Percentiles rank a stretch among this genome's conserved stretches.
Conservation (phyloP, 1,284 basidiomycete genomes). For the Phylloboletellus chloephorus region DNA sequence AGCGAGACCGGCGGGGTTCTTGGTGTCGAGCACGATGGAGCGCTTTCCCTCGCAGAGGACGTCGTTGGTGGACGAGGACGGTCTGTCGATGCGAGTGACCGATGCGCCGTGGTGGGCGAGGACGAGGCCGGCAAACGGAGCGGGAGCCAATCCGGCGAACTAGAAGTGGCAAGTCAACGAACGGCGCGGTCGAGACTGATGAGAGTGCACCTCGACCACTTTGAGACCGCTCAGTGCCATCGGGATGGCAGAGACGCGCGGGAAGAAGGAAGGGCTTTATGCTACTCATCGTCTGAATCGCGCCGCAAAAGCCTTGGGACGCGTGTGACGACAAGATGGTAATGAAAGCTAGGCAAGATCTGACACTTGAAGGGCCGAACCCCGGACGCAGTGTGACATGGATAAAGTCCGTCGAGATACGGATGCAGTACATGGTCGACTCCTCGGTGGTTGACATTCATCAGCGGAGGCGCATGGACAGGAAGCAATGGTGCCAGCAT, state of each 20-base stretch:
- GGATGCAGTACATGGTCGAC: too few species aligned
- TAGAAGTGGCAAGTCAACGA: constrained; percentile 27
- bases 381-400: too few species aligned
- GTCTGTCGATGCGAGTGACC: constrained; percentile 72
- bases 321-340: too few species aligned
- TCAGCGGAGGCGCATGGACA: too few species aligned
- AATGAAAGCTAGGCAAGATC: too few species aligned
- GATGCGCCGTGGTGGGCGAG: constrained; percentile 79
- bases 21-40: constrained; percentile 65
- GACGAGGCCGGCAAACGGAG: constrained; percentile 74
- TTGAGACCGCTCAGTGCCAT: constrained; percentile 53
- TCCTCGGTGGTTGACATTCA: too few species aligned
- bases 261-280: background rate
- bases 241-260: background rate
- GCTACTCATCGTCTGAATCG: too few species aligned
- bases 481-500: too few species aligned
- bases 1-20: constrained; percentile 53
- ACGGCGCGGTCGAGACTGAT: too few species aligned
- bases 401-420: too few species aligned
- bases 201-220: constrained; percentile 49
- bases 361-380: too few species aligned
- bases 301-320: too few species aligned
- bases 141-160: constrained; percentile 84
- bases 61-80: constrained; percentile 42
- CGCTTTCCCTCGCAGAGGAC: constrained; percentile 68